Base-by-base conservation (phyloP, 1,284 basidiomycete genomes). In the Tausonia pullulans region DNA sequence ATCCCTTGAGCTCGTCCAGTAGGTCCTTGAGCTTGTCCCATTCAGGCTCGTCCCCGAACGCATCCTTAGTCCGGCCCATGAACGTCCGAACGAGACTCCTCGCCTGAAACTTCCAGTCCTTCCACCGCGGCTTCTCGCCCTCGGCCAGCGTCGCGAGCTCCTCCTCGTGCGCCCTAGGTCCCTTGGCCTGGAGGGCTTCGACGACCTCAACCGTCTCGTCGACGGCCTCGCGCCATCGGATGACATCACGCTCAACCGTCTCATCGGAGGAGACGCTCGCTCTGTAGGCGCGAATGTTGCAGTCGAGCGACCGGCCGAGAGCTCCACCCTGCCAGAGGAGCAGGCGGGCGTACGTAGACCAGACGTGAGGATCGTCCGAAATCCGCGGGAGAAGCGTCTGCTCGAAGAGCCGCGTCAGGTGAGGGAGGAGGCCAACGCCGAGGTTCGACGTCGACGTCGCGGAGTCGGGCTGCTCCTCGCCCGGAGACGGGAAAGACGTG, bases 81-180 rank as follows among this genome's bases (percentile, higher is more conserved):
- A 97, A 98, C 53, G 86, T 87, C 72, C 94, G 80, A 62, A 98
- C 83, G 65, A 98, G 80, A 67, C 90, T 95, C 65, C 87, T 81
- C 51, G 87, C 91, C 76, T 95, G 90, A 73, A 89, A 83, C 73
- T 80, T 81, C 91, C 94, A 97, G 69, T 81, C 79, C 11, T 75
- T 76, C 70, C 78, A 75, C 67, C 78, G 78, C 62, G 27, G 11
- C 71, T 72, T 48, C 41, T 80, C 55, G 64, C 70, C 62, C 62
- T 70, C 66, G 79, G 2, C 65, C 59, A 51, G 65, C 67, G 43
- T 68, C 59, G 48, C 68, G 61, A 52, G 67, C 50, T 65, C 70
- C 65, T 71, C 70, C 53, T 76, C 78, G 48, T 80, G 77, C 49
- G 82, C 82, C 64, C 84, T 82, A 41, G 87, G 84, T 0, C 91